Conservation (phyloP, 2,329 filamentous ascomycete genomes). For the Ophiostoma piceae region DNA sequence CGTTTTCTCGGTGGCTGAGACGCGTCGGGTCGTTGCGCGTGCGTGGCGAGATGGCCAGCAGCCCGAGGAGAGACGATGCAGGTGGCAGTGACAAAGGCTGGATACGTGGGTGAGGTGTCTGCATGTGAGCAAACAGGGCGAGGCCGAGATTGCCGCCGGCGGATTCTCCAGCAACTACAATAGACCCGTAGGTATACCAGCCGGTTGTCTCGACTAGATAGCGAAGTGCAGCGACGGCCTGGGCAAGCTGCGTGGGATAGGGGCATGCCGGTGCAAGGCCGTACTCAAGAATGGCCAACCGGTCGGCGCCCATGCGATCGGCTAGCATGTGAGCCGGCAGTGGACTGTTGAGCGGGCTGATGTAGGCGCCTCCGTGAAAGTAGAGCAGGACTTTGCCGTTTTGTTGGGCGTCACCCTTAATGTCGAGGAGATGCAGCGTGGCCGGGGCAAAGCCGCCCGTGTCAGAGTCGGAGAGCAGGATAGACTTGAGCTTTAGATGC, state of each 20-base stretch:
- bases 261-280: conserved; percentile 27
- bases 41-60: conserved; percentile 27
- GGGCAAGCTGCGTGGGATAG: conserved; percentile 29
- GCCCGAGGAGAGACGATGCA: conserved; percentile 21
- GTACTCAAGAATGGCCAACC: conserved; percentile 29
- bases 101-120: background rate
- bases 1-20: conserved; percentile 26
- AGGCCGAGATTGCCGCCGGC: background rate
- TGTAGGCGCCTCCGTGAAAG: conserved; percentile 26
- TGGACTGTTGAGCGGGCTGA: conserved; percentile 21
- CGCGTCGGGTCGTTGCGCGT: conserved; percentile 27
- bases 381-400: conserved; percentile 23
- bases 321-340: conserved; percentile 21
- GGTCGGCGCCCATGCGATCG: conserved; percentile 14
- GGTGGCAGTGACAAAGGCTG: background rate
- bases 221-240: conserved; percentile 27
- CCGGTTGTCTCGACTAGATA: conserved; percentile 23
- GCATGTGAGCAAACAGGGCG: background rate
- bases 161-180: background rate
- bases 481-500: background rate
- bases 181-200: background rate
- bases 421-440: background rate
- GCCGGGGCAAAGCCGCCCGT: background rate
- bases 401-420: background rate
- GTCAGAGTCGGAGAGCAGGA: background rate